Base-by-base conservation (phyloP, 495 filamentous ascomycete species). In the Opeltia flavorubescens region DNA sequence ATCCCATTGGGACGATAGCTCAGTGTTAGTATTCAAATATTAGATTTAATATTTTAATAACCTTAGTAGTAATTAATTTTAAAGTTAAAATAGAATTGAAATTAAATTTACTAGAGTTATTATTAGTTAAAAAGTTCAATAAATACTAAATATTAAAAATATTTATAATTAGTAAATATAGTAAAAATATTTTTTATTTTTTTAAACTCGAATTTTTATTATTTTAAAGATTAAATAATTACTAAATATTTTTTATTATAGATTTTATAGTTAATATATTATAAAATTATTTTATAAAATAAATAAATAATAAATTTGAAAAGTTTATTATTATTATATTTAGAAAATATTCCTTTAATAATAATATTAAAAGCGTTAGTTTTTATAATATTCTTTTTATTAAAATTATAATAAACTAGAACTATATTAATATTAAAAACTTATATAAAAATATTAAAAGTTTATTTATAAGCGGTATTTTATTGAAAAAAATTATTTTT, bases 31-130 rank as follows among this genome's bases (percentile, higher is more conserved):
- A 28, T 53, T 13, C 50, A 26, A 1, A 20, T 25, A 26, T 60
- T 40, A 1, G 31, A 35, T 24, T 40, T 25, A 30, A 13, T 43
- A 44, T 43, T 55, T 30, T 30, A 31, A 30, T 47, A 47, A 9
- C 56, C 48, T 6, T 40, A 46, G 12, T 43, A 20, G 44, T 64
- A 59, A 24, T 47, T 24, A 41, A 62, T 60, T 7, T 34, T 38
- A 29, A 65, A 65, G 29, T 66, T 54, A 43, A 62, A 65, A 20
- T 43, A 3, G 2, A 40, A 54, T 0, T 66, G 47, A 43, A 51
- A 57, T 30, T 57, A 44, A 0, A 43, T 38, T 48, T 49, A 64
- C 21, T 42, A 0, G 1, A 49, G 51, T 51, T 63, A 39, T 31
- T 51, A 29, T 12, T 44, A 13, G 36, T 51, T 61, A n/a, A 66